phyloP scores from a whole-genome alignment of 83 land plant genomes.

The Thuja plicata region DNA sequence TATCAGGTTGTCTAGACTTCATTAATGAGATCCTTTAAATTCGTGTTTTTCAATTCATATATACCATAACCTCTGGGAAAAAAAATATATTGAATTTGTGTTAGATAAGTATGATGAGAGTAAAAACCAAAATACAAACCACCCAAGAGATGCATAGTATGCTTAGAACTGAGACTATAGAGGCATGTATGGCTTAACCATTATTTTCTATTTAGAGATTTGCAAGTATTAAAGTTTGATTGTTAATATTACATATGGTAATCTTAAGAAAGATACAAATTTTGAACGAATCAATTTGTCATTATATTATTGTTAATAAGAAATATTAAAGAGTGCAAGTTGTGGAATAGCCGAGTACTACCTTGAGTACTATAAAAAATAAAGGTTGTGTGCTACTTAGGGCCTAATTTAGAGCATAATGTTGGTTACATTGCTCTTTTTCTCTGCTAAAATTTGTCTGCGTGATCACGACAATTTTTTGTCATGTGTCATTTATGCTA shows the following conservation, averaged over 20 bases:
- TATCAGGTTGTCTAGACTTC: background rate
- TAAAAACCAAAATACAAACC: too few species aligned
- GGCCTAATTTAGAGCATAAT: background rate
- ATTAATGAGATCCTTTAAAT: background rate
- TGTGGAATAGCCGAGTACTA: background rate
- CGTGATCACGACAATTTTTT: background rate
- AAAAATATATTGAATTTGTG: background rate
- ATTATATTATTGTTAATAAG: background rate
- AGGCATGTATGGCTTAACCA: background rate
- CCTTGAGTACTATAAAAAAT: background rate
- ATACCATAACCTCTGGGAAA: background rate
- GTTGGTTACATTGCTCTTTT: background rate
- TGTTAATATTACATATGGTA: background rate
- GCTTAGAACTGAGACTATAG: background rate
- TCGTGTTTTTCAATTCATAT: background rate
- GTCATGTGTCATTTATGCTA: background rate
- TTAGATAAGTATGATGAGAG: background rate
- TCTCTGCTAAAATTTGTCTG: background rate
- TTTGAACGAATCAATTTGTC: background rate
- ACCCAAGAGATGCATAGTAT: background rate
- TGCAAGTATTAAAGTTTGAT: background rate
- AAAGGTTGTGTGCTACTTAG: background rate
- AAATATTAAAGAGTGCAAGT: background rate
- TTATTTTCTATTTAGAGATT: background rate
- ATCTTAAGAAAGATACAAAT: background rate